These are phyloP conservation scores for peach (Prunus persica) DNA, from an alignment of 306 rosid genomes.

Conservation along the genomic window Prunus_persica_NCBIv2 NC_034009.1:554001-554500, in stretches of 20 bases:
- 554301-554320: conserved; percentile 94
- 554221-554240: conserved; percentile 71
- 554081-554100: conserved; percentile 83
- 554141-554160: conserved; percentile 9
- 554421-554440: conserved; percentile 4
- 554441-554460: conserved; percentile 8
- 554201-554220: conserved; percentile 26
- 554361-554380: conserved; percentile 65
- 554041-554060: conserved; percentile 80
- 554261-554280: conserved; percentile 99
- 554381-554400: neutral
- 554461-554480: conserved; percentile 87
- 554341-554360: conserved; percentile 94
- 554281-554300: conserved; percentile 95
- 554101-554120: conserved; percentile 95
- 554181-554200: conserved; percentile 10
- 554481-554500: conserved; percentile 99
- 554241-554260: conserved; percentile 90
- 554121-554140: conserved; percentile 62
- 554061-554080: conserved; percentile 94
- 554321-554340: conserved; percentile 99
- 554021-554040: conserved; percentile 66
- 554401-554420: neutral
- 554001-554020: conserved; percentile 58
- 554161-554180: neutral